Conservation (phyloP, 805 yeast species). For the Schwanniomyces pseudopolymorphus region DNA sequence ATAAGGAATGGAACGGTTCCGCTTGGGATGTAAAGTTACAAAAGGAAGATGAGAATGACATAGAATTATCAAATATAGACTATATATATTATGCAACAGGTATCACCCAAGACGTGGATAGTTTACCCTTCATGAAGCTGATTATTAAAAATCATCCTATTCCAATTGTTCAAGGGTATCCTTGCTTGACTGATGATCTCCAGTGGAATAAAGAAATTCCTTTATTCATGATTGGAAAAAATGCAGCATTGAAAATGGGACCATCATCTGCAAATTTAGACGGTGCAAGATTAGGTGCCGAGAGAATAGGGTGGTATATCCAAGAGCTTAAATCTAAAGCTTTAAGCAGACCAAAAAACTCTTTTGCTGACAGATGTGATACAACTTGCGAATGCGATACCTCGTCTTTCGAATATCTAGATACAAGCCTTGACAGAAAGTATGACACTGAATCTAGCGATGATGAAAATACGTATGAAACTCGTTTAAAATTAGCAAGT, state of each 20-base stretch:
- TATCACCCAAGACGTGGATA: constrained; percentile 25
- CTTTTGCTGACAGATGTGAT: constrained; percentile 5
- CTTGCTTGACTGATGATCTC: constrained; percentile 44
- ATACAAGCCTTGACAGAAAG: constrained; percentile 2
- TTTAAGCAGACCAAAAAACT: constrained; percentile 7
- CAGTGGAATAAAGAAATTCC: constrained; percentile 43
- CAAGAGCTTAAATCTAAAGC: constrained; percentile 15
- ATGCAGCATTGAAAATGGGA: constrained; percentile 42
- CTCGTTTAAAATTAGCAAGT: constrained; percentile 21
- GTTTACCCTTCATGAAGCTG: constrained; percentile 28
- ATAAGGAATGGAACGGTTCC: constrained; percentile 23
- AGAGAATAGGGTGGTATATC: constrained; percentile 41
- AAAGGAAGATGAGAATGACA: constrained; percentile 4
- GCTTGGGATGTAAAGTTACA: constrained; percentile 23
- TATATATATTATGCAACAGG: constrained; percentile 47
- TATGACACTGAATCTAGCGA: background rate
- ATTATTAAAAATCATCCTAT: constrained; percentile 28
- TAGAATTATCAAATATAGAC: constrained; percentile 17
- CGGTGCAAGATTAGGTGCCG: constrained; percentile 47
- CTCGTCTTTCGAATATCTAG: constrained; percentile 1
- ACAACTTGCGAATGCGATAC: background rate
- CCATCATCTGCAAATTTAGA: constrained; percentile 48
- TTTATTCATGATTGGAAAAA: constrained; percentile 41
- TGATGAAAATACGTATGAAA: constrained; percentile 12
- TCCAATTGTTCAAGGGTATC: constrained; percentile 34